Evolutionary conservation across 768 basidiomycete species (phyloP).

Genomic region (Suillus americanus): DNA sequence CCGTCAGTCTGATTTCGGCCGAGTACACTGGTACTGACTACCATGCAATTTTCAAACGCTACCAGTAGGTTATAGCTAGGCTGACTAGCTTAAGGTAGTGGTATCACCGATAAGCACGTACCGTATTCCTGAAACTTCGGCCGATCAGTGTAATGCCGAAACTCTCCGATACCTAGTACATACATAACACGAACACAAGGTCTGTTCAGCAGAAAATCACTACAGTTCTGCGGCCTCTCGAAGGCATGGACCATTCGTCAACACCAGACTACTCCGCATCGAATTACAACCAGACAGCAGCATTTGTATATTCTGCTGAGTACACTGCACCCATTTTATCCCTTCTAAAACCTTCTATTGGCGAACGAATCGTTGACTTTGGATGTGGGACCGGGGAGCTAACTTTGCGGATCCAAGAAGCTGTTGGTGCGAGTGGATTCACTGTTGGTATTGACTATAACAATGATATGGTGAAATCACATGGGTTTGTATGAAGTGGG

Average conservation of each 20-base stretch:
- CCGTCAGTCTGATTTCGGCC: background rate
- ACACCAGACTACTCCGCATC: slow-evolving; percentile 55
- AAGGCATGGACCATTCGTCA: background rate
- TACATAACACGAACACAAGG: background rate
- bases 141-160: background rate
- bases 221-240: background rate
- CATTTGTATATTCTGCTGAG: slow-evolving; percentile 62
- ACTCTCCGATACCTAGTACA: background rate
- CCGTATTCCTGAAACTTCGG: background rate
- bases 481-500: background rate
- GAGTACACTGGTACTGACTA: background rate
- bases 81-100: background rate
- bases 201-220: background rate
- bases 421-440: slow-evolving; percentile 51
- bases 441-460: slow-evolving; percentile 73
- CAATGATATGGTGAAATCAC: slow-evolving; percentile 63
- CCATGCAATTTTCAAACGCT: background rate
- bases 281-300: slow-evolving; percentile 60
- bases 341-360: slow-evolving; percentile 59
- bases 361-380: slow-evolving; percentile 72
- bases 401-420: slow-evolving; percentile 52
- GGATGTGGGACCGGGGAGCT: slow-evolving; percentile 87
- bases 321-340: slow-evolving; percentile 55
- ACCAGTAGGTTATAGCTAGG: background rate
- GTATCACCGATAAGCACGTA: background rate